These are phyloP conservation scores for Rosa hybrid DNA, from an alignment of 331 rosid species.

Conservation along the genomic window DNA sequence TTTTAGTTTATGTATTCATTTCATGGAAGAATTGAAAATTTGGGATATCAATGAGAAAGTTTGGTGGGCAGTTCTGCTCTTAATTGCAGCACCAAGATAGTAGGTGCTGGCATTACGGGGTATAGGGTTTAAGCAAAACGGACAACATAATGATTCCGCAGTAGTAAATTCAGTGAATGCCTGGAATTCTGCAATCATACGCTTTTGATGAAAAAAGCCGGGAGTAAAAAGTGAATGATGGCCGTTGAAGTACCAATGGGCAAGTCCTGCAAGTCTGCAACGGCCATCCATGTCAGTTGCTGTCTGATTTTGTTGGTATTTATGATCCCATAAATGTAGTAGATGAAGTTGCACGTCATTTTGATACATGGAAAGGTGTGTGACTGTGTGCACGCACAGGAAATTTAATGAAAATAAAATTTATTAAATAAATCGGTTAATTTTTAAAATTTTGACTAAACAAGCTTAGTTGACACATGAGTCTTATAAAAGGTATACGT, in stretches of 20 bases:
- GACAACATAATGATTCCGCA: neutral
- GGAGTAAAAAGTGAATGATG: constrained; percentile 13
- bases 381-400: too few relatives aligned
- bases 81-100: neutral
- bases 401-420: too few relatives aligned
- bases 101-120: neutral
- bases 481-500: too few relatives aligned
- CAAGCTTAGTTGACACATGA: too few relatives aligned
- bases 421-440: too few relatives aligned
- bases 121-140: neutral
- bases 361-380: neutral
- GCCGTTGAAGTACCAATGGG: neutral
- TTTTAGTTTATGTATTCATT: neutral
- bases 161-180: neutral
- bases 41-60: neutral
- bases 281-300: neutral
- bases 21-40: neutral
- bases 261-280: neutral
- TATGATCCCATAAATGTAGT: constrained; percentile 15
- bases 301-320: neutral
- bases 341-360: constrained; percentile 11
- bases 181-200: constrained; percentile 1
- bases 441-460: too few relatives aligned
- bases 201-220: neutral
- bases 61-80: constrained; percentile 12